These are phyloP conservation scores for Microsporum canis DNA, from an alignment of 2,329 filamentous ascomycete genomes.

Conservation along the genomic window DNA sequence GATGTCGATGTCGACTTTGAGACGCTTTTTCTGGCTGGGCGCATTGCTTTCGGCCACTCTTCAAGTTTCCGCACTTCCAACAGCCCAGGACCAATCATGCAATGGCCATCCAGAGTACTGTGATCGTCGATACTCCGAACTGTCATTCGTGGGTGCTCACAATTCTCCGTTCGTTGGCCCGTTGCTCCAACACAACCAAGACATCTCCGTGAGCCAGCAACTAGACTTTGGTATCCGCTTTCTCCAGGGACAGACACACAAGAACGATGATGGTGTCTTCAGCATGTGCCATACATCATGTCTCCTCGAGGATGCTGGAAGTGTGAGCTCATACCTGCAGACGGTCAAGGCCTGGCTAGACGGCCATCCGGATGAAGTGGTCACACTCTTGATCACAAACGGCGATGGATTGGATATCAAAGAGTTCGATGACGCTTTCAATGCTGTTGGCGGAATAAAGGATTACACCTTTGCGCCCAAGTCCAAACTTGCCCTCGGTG, in stretches of 20 bases:
- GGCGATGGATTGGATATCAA: conserved; percentile 35
- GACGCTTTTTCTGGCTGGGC: background rate
- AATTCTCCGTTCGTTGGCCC: conserved; percentile 53
- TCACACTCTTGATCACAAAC: conserved; percentile 54
- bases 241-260: conserved; percentile 53
- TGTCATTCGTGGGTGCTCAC: conserved; percentile 54
- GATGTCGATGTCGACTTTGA: background rate
- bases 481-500: conserved; percentile 23
- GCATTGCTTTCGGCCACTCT: background rate
- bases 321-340: conserved; percentile 44
- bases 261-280: conserved; percentile 38
- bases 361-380: conserved; percentile 47
- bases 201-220: conserved; percentile 46
- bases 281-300: conserved; percentile 57
- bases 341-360: conserved; percentile 52
- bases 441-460: conserved; percentile 21
- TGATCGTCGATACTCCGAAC: conserved; percentile 45
- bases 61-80: background rate
- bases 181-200: conserved; percentile 48
- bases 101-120: conserved; percentile 50
- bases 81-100: conserved; percentile 28
- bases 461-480: conserved; percentile 29
- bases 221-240: conserved; percentile 53
- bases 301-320: conserved; percentile 47
- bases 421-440: conserved; percentile 26